Evolutionary conservation across 768 basidiomycete species (phyloP).

Genomic region (Ramaria rubella): DNA sequence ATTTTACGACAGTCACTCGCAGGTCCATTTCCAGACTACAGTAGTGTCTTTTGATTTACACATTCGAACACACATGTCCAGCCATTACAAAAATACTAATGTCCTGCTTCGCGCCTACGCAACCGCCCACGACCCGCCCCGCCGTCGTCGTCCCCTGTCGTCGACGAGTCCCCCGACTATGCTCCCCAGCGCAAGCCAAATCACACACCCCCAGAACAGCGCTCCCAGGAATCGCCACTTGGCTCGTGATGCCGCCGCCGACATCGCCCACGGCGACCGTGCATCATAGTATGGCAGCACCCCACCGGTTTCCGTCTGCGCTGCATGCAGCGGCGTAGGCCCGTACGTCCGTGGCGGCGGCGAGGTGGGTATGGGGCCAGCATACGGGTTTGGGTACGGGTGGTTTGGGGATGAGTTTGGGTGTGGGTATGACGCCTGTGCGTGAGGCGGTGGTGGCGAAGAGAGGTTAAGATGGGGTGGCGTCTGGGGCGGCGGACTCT

Average conservation of each 20-base stretch:
- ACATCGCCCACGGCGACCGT: conserved; percentile 31
- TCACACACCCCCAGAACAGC: conserved; percentile 31
- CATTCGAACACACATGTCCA: neutral
- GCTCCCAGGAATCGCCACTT: conserved; percentile 39
- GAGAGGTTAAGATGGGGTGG: neutral
- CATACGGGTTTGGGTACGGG: neutral
- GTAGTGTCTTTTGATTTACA: neutral
- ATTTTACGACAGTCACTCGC: too few relatives aligned
- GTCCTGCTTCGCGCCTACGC: neutral
- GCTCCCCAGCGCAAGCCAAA: conserved; percentile 25
- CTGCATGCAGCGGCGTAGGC: conserved; percentile 36
- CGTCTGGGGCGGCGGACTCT: neutral
- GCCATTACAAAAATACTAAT: neutral
- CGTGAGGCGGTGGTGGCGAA: neutral
- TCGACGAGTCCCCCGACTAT: conserved; percentile 17
- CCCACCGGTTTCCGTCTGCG: conserved; percentile 21
- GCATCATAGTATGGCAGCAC: conserved; percentile 41
- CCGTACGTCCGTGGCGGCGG: conserved; percentile 21
- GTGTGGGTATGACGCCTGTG: neutral
- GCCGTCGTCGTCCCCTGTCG: conserved; percentile 15
- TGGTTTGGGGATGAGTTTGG: neutral
- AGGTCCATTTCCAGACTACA: too few relatives aligned
- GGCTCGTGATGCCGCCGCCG: conserved; percentile 34
- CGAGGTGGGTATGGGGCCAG: neutral
- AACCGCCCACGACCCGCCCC: neutral